Conservation (phyloP, 2,329 filamentous ascomycete genomes). For the Byssothecium circinans region DNA sequence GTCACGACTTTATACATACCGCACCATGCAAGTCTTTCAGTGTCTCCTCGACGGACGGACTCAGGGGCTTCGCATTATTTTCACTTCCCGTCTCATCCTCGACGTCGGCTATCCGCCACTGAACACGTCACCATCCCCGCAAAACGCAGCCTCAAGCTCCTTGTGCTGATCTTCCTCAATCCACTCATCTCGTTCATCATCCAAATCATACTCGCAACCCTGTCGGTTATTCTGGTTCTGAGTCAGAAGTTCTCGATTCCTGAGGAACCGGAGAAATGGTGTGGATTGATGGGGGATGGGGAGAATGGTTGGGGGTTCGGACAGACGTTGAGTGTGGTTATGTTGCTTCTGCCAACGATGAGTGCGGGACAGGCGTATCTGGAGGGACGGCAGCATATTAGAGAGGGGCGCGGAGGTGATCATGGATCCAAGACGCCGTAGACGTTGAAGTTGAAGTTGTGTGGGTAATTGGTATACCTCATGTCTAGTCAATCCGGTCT, state of each 20-base stretch:
- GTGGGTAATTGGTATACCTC: neutral
- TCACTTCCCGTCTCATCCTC: neutral
- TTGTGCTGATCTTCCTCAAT: slow-evolving; percentile 32
- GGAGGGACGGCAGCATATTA: slow-evolving; percentile 30
- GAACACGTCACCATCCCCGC: slow-evolving; percentile 14
- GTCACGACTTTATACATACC: slow-evolving; percentile 28
- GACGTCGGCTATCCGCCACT: too few species aligned
- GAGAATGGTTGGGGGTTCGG: slow-evolving; percentile 37
- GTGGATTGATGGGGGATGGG: slow-evolving; percentile 24
- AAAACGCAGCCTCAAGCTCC: slow-evolving; percentile 14
- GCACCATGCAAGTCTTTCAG: slow-evolving; percentile 5
- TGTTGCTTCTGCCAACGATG: slow-evolving; percentile 31
- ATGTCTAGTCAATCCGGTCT: too few species aligned
- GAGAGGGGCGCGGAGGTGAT: slow-evolving; percentile 2
- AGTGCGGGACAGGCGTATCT: slow-evolving; percentile 31
- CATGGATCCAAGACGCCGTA: neutral
- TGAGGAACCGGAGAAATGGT: slow-evolving; percentile 18
- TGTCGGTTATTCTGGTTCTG: slow-evolving; percentile 27
- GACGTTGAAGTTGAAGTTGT: neutral
- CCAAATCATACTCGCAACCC: slow-evolving; percentile 26
- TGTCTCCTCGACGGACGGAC: slow-evolving; percentile 5
- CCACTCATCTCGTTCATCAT: slow-evolving; percentile 30
- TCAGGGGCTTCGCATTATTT: slow-evolving; percentile 1
- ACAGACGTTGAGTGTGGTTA: slow-evolving; percentile 34
- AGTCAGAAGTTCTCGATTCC: slow-evolving; percentile 33